phyloP scores from a whole-genome alignment of 495 filamentous ascomycete species.

The Penicillium pulvis region DNA sequence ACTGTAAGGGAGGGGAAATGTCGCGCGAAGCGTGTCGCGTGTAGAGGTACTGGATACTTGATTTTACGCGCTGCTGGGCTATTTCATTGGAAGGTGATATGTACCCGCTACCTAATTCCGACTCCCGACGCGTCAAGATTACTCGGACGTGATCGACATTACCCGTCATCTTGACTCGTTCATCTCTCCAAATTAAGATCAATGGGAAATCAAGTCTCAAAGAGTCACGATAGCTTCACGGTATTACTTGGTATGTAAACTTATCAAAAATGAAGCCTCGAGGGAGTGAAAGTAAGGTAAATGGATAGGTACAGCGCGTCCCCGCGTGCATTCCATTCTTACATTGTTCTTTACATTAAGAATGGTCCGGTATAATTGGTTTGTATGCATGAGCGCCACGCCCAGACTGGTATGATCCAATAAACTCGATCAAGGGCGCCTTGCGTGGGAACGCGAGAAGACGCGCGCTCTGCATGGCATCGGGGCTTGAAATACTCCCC shows the following conservation, averaged over 20 bases:
- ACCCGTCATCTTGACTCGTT: too few species aligned
- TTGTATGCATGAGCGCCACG: conserved; percentile 28
- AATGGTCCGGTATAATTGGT: conserved; percentile 15
- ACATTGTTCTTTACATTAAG: conserved; percentile 3
- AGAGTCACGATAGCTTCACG: too few species aligned
- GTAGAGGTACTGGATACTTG: conserved; percentile 15
- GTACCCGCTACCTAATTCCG: background rate
- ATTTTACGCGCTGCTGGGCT: background rate
- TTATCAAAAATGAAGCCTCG: background rate
- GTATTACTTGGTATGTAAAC: too few species aligned
- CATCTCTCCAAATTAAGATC: background rate
- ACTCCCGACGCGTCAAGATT: background rate
- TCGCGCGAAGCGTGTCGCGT: conserved; percentile 10
- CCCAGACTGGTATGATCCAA: conserved; percentile 18
- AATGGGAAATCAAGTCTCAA: background rate
- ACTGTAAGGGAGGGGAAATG: conserved; percentile 1
- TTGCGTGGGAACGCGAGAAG: conserved; percentile 26
- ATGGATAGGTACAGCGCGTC: background rate
- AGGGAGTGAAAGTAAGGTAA: background rate
- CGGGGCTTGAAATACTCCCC: conserved; percentile 14
- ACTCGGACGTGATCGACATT: too few species aligned
- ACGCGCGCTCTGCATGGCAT: conserved; percentile 14
- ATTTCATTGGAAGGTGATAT: background rate
- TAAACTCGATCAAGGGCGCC: conserved; percentile 14
- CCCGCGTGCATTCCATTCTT: conserved; percentile 5